A percentile compares a stretch with the other conserved stretches of the same genome.
Evolutionary conservation across 2,329 filamentous ascomycete genomes (phyloP).

Genomic region (Fusarium annulatum): DNA sequence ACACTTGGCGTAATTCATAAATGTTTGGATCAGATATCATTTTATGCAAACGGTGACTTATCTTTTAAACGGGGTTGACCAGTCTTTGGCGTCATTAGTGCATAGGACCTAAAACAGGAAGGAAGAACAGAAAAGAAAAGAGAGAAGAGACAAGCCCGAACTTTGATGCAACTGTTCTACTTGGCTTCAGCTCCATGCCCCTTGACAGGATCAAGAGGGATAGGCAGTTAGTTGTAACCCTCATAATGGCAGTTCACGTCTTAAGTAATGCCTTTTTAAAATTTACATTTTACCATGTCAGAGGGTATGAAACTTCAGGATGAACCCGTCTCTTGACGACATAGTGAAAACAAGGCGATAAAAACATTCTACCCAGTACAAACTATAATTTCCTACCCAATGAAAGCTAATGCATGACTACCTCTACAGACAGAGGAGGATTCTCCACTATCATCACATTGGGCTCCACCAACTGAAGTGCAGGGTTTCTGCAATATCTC

Average conservation of each 20-base stretch:
- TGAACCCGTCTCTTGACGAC: neutral
- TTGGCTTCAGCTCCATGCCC: accelerated
- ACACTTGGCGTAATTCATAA: neutral
- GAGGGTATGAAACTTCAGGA: no score
- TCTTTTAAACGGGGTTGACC: neutral
- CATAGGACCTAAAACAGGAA: accelerated
- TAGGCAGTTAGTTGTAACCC: neutral
- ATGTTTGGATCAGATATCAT: neutral
- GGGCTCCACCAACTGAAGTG: neutral
- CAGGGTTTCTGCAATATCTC: neutral
- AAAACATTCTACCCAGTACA: neutral
- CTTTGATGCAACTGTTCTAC: accelerated
- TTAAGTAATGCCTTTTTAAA: neutral
- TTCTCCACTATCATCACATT: constrained; percentile 1
- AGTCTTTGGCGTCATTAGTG: accelerated
- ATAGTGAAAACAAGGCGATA: accelerated
- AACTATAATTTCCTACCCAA: neutral
- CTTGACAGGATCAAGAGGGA: neutral
- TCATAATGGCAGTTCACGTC: neutral
- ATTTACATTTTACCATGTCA: neutral
- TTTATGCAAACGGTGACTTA: neutral
- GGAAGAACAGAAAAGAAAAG: neutral
- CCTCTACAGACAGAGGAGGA: neutral
- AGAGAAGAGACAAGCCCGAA: accelerated
- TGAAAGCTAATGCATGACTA: neutral